Evolutionary conservation across 805 yeast genomes (phyloP).

Genomic region (Yarrowia osloensis): DNA sequence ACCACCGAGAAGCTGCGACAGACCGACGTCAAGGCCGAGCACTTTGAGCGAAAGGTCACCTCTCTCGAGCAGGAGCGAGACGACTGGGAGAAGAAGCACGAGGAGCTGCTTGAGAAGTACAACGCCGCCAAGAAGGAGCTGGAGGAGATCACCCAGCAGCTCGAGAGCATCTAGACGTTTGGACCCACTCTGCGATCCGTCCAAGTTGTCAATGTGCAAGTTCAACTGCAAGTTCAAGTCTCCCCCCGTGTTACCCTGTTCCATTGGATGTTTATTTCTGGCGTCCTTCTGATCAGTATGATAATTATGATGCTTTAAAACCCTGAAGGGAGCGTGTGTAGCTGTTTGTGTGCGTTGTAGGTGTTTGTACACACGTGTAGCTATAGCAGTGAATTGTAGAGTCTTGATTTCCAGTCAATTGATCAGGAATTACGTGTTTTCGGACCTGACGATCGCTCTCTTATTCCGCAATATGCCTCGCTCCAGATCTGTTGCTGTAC

Average conservation of each 20-base stretch:
- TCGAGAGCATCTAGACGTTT: conserved; percentile 57
- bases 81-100: conserved; percentile 85
- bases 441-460: not conserved
- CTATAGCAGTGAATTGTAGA: not conserved
- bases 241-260: conserved; percentile 28
- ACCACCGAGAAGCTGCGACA: conserved; percentile 93
- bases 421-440: not conserved
- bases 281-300: conserved; percentile 26
- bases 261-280: conserved; percentile 17
- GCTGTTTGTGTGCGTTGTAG: not conserved
- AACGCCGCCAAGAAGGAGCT: conserved; percentile 85
- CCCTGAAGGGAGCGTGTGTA: not conserved
- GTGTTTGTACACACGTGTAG: not conserved
- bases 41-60: conserved; percentile 88
- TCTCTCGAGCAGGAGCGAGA: conserved; percentile 92
- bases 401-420: not conserved
- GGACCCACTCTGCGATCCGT: not conserved
- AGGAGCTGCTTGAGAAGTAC: conserved; percentile 82
- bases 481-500: not conserved
- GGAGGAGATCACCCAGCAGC: conserved; percentile 95
- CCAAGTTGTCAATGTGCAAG: conserved; percentile 13
- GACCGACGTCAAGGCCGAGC: conserved; percentile 94
- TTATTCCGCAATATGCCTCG: not conserved
- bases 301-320: conserved; percentile 21
- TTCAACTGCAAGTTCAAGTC: conserved; percentile 18